Percentiles rank a stretch among this genome's conserved stretches.
These are phyloP conservation scores for Periconia sp. DNA, from an alignment of 2,329 filamentous ascomycete species.

Conservation along the genomic window DNA sequence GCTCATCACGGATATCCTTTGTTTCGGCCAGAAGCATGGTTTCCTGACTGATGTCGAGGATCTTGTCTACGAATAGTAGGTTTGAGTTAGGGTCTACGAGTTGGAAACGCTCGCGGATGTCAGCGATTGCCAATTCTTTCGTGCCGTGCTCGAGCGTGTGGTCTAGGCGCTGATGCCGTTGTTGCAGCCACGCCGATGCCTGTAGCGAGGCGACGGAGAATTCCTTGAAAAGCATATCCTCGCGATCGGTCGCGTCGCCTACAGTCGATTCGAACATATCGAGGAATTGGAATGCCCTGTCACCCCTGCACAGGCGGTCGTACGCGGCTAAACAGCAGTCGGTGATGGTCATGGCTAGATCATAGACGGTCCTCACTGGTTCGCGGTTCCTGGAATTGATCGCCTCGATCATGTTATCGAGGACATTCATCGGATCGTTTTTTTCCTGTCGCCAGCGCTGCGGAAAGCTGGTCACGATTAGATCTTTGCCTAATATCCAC, in stretches of 20 bases:
- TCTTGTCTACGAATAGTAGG: slow-evolving; percentile 58
- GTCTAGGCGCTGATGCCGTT: slow-evolving; percentile 51
- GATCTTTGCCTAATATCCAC: slow-evolving; percentile 64
- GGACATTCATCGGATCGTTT: slow-evolving; percentile 67
- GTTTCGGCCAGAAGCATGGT: slow-evolving; percentile 67
- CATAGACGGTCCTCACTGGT: slow-evolving; percentile 66
- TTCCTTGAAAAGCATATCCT: slow-evolving; percentile 64
- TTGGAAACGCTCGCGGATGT: slow-evolving; percentile 30
- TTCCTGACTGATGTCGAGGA: slow-evolving; percentile 66
- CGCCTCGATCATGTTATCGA: slow-evolving; percentile 68
- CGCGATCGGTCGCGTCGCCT: slow-evolving; percentile 55
- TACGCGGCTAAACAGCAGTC: slow-evolving; percentile 66
- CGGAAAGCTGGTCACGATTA: slow-evolving; percentile 66
- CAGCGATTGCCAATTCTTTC: slow-evolving; percentile 39
- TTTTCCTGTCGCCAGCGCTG: slow-evolving; percentile 66
- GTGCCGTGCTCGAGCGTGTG: slow-evolving; percentile 41
- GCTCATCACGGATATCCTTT: slow-evolving; percentile 72
- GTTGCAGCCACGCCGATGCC: slow-evolving; percentile 61
- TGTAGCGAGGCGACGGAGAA: slow-evolving; percentile 66
- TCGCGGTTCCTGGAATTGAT: slow-evolving; percentile 69
- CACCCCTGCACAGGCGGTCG: slow-evolving; percentile 63
- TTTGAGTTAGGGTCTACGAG: slow-evolving; percentile 32
- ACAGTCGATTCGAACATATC: slow-evolving; percentile 73
- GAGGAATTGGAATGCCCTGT: slow-evolving; percentile 67
- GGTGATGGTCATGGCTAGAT: slow-evolving; percentile 67